These are phyloP conservation scores for Nepenthes gracilis DNA, from an alignment of 148 eudicot genomes.

Conservation along the genomic window DNA sequence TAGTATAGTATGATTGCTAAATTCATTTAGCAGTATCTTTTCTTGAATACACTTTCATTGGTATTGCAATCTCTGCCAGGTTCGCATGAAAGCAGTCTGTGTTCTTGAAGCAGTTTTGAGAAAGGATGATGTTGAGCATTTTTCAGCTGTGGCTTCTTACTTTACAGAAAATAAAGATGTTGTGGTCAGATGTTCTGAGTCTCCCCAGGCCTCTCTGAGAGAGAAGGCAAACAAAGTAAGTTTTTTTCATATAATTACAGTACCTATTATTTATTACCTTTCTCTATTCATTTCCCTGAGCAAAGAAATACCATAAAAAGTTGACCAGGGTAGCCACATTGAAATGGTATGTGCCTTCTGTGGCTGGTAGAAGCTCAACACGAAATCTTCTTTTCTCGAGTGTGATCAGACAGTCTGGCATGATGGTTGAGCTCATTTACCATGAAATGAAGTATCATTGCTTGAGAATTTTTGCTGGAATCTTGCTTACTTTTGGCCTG, in stretches of 20 bases:
- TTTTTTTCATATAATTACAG: not conserved
- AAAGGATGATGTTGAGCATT: conserved; percentile 52
- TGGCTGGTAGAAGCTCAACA: too few species aligned
- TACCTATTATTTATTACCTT: not conserved
- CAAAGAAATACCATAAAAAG: too few species aligned
- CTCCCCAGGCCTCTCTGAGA: conserved; percentile 91
- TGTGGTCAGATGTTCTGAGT: conserved; percentile 68
- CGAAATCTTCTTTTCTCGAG: too few species aligned
- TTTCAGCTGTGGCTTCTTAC: conserved; percentile 48
- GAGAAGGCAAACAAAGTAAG: conserved; percentile 82
- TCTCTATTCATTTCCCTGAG: not conserved
- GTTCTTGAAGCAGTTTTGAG: conserved; percentile 92
- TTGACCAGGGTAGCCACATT: too few species aligned
- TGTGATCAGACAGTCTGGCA: too few species aligned
- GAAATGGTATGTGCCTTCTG: too few species aligned
- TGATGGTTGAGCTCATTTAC: too few species aligned
- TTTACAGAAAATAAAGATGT: conserved; percentile 54
- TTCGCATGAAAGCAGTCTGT: conserved; percentile 80
- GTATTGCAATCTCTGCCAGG: conserved; percentile 35
- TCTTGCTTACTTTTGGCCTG: too few species aligned
- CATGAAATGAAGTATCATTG: too few species aligned
- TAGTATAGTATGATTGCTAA: not conserved
- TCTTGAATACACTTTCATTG: conserved; percentile 3
- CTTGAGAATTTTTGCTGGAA: too few species aligned
- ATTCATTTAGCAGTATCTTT: not conserved